These are phyloP conservation scores for Neonectria hederae DNA, from an alignment of 2,329 filamentous ascomycete species.

Conservation along the genomic window DNA sequence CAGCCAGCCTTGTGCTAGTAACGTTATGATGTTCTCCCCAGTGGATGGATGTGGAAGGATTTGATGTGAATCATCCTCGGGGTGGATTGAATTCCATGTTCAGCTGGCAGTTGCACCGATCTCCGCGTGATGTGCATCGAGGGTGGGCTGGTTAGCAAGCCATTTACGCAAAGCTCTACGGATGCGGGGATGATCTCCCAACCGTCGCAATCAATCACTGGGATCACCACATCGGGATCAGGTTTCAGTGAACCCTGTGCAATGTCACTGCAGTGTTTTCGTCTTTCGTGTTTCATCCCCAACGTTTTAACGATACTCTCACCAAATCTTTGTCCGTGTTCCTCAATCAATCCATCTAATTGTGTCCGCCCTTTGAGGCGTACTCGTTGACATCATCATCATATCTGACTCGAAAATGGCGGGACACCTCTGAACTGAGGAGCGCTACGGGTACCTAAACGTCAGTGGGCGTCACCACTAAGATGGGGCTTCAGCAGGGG, in stretches of 20 bases:
- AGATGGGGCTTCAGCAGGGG: not conserved
- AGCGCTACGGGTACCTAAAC: not conserved
- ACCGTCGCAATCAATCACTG: conserved; percentile 1
- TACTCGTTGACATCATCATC: conserved; percentile 1
- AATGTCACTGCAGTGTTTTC: not conserved
- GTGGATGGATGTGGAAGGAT: not conserved
- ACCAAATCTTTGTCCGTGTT: not conserved
- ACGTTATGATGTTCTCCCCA: not conserved
- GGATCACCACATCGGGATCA: not conserved
- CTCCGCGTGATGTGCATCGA: conserved; percentile 1
- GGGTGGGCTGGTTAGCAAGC: conserved; percentile 27
- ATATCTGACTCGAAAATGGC: not conserved
- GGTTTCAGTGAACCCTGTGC: not conserved
- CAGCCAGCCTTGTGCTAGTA: not conserved
- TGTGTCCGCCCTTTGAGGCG: not conserved
- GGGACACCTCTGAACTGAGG: no score
- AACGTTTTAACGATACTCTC: not conserved
- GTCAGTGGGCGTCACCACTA: not conserved
- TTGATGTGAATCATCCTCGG: not conserved
- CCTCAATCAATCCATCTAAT: not conserved
- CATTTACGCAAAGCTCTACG: conserved; percentile 40
- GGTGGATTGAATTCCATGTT: conserved; percentile 5
- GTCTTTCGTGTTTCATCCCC: no score
- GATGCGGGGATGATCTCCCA: conserved; percentile 8
- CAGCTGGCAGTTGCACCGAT: conserved; percentile 26